Evolutionary conservation across 148 eudicot genomes (phyloP).

Genomic region (Bassia scoparia): DNA sequence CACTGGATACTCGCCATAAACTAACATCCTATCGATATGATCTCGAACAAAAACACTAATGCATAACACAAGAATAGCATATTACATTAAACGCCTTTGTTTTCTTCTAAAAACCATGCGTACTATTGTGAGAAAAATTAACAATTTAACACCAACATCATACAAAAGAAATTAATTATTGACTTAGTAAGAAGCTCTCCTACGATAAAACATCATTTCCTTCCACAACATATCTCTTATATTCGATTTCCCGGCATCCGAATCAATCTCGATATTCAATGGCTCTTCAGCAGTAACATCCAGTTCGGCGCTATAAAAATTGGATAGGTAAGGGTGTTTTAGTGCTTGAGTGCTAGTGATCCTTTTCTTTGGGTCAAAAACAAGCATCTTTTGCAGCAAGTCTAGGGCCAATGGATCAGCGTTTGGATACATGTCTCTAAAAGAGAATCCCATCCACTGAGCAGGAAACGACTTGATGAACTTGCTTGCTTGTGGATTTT

Average conservation of each 20-base stretch:
- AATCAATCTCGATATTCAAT: constrained; percentile 27
- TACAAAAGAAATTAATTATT: too few relatives aligned
- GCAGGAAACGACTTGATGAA: constrained; percentile 21
- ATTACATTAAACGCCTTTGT: too few relatives aligned
- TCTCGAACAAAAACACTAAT: too few relatives aligned
- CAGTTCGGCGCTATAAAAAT: constrained; percentile 16
- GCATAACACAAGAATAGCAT: too few relatives aligned
- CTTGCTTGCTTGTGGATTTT: constrained; percentile 17
- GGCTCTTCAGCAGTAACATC: constrained; percentile 19
- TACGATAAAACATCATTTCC: constrained; percentile 36
- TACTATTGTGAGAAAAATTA: too few relatives aligned
- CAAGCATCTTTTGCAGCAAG: constrained; percentile 37
- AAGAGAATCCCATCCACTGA: constrained; percentile 11
- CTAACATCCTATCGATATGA: too few relatives aligned
- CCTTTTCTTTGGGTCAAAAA: constrained; percentile 38
- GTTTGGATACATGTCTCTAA: constrained; percentile 25
- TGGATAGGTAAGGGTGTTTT: constrained; percentile 37
- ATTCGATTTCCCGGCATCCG: constrained; percentile 18
- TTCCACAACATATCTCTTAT: constrained; percentile 41
- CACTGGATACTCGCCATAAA: too few relatives aligned
- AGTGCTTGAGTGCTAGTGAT: constrained; percentile 38
- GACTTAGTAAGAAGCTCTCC: too few relatives aligned
- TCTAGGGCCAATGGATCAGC: constrained; percentile 39
- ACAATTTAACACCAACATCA: too few relatives aligned
- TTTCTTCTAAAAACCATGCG: too few relatives aligned